Base-by-base conservation (phyloP, 2,329 filamentous ascomycete species). In the Nemania abortiva region DNA sequence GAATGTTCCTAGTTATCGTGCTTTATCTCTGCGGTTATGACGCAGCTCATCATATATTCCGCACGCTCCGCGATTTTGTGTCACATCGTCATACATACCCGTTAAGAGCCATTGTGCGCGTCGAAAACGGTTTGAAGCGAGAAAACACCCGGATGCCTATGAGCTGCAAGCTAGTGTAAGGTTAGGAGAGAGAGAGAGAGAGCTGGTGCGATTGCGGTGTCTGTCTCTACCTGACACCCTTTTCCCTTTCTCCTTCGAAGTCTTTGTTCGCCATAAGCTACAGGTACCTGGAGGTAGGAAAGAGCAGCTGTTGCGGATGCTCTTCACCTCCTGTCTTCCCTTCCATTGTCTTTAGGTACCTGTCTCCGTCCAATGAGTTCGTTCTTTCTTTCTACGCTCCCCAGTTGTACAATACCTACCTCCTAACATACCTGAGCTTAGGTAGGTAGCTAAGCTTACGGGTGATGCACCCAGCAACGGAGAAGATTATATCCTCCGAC, bases 1-100 rank as follows among this genome's bases (percentile, higher is more conserved):
- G 75, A 76, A 76, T 74, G 71, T 72, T 72, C 71, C 70, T 73
- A 71, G 72, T 74, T 74, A 71, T 72, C 72, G 65, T 69, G 70
- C 73, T 65, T 66, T 42, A 73, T 69, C 59, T 71, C 62, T 70
- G 61, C 65, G 69, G 65, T 71, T 69, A 76, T 76, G 75, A 77
- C 72, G 75, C 75, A 75, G 68, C 68, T 64, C 39, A 52, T 63
- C 53, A 27, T 37, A 24, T 57, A 27, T 52, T 65, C 29, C 66
- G 66, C 67, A 56, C 64, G 49, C 69, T 69, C 70, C 70, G 70
- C 67, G 70, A 66, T 63, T 6, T 70, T 74, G 75, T 77, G 73
- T 76, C 68, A 77, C 75, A 68, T 70, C 42, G 15, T 47, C 42
- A 47, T 20, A 37, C 34, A 37, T 37, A 37, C 7, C 34, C 34